Evolutionary conservation across 2,329 filamentous ascomycete species (phyloP), one percentile per base, ranked within the genome.

Genomic region (Teratosphaeria nubilosa): DNA sequence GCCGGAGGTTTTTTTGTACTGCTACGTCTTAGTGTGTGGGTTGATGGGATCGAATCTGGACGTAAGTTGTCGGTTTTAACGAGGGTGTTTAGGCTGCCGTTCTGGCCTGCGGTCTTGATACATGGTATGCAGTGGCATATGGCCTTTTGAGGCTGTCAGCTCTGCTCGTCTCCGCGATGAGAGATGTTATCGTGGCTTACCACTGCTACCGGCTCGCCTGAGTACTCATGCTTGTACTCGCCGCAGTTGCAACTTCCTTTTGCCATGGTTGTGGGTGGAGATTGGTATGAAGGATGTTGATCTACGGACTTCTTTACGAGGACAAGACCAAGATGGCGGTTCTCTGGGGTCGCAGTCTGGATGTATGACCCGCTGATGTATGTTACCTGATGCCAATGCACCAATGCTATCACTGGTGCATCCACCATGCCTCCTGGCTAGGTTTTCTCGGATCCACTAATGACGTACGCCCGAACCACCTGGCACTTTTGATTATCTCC

Each of bases 171-270:
- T 25, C 14, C 2, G 24, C 30, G 3, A 2, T 54, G 5, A 16
- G 16, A 2, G 6, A 5, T 31, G 13, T 14, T 6, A 22, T 5
- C 11, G 34, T 34, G 16, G 63, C 65, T 58, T 54, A 68, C 66
- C 16, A 65, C 64, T 11, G 58, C 64, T 11, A 53, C 54, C 45
- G 71, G 66, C 48, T 71, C 68, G 25, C 68, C 68, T 5, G 65
- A 62, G 53, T 70, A 69, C 56, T 72, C 64, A 58, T 73, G 73
- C 16, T 65, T 67, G 55, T 70, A 68, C n/a, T 71, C 68, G 16
- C 70, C 71, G 58, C 72, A 74, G 30, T 69, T 25, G 59, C 70
- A 71, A 34, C 65, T 66, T 60, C 70, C 70, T 59, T 68, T 68
- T 16, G 57, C 52, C 60, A 62, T 62, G 50, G 7, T 56, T 22